Evolutionary conservation across 2,329 filamentous ascomycete genomes (phyloP), one percentile per base, ranked within the genome.

Genomic region (Aureobasidium sp.): DNA sequence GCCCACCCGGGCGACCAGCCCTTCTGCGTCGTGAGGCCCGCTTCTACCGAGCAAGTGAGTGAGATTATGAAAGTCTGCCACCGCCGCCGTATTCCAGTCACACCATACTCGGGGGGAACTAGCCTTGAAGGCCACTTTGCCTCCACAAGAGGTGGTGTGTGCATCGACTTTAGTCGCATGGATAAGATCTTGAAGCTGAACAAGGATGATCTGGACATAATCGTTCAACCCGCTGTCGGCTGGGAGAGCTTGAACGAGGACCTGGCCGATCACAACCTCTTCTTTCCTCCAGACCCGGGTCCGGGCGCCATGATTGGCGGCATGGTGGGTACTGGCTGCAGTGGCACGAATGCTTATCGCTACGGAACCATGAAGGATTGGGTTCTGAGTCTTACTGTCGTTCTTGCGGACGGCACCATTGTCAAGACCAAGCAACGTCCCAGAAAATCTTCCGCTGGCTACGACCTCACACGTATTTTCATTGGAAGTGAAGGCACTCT

Each of bases 321-420:
- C 61, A 91, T 91, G 88, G 84, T 91, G 37, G 88, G 87, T 25
- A 91, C 88, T 0, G 87, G 87, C 59, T 90, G 87, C 74, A 85
- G 73, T 17, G 91, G 91, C 63, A 96, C 91, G 15, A 96, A 96
- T 73, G 87, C 91, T 17, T 96, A 95, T 77, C 83, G 91, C 63
- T 96, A 96, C 73, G 92, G 91, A 65, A 96, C 91, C 2, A 96
- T 96, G 91, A 87, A 90, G 65, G 91, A 96, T 72, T 96, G 91
- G 91, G 92, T 96, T 14, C 77, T 96, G 25, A 88, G 84, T 60
- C 76, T 96, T 67, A 96, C 91, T 0, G 90, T 96, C 4, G 91
- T 96, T 12, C 81, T 96, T 69, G 91, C 91, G 20, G 92, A 96
- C 74, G 91, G 91, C 55, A 96, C 91, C 1, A 76, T 96, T 57